Evolutionary conservation across 495 filamentous ascomycete genomes (phyloP).

Genomic region (Penicillium steckii): DNA sequence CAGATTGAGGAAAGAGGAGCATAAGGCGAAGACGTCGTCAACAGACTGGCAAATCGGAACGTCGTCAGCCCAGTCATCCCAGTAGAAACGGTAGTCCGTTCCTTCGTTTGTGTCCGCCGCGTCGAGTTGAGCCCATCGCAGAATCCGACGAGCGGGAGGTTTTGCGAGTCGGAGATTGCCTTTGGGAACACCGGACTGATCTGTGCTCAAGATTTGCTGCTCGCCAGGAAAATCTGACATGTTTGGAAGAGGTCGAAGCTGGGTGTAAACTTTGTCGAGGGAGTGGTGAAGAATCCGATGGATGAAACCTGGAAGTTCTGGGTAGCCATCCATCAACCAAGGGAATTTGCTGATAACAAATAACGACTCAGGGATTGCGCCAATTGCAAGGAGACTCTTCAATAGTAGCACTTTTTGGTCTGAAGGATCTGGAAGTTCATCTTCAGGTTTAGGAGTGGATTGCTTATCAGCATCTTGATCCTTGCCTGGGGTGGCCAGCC

Average conservation of each 20-base stretch:
- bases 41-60: slow-evolving; percentile 86
- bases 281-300: slow-evolving; percentile 82
- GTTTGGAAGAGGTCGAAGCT: slow-evolving; percentile 46
- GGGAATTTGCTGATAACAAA: slow-evolving; percentile 90
- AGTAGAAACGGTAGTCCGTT: slow-evolving; percentile 84
- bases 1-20: slow-evolving; percentile 78
- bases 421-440: slow-evolving; percentile 71
- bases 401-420: slow-evolving; percentile 88
- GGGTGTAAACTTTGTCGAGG: slow-evolving; percentile 65
- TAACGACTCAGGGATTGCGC: slow-evolving; percentile 87
- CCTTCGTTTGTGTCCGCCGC: slow-evolving; percentile 69
- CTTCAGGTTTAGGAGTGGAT: slow-evolving; percentile 44
- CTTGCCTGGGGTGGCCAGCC: slow-evolving; percentile 44
- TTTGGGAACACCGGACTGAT: slow-evolving; percentile 63
- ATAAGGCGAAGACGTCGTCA: slow-evolving; percentile 87
- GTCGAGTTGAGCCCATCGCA: slow-evolving; percentile 80
- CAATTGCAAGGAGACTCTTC: slow-evolving; percentile 82
- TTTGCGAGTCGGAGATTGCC: slow-evolving; percentile 60
- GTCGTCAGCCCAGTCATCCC: slow-evolving; percentile 95
- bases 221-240: slow-evolving; percentile 39
- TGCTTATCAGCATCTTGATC: slow-evolving; percentile 53
- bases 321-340: slow-evolving; percentile 81
- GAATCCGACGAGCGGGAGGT: slow-evolving; percentile 55
- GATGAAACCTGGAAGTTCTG: slow-evolving; percentile 73
- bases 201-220: slow-evolving; percentile 53